A percentile compares a stretch with the other conserved stretches of the same genome.
These are phyloP conservation scores for Chlorella vulgaris DNA, from an alignment of 139 green algal species.

Conservation along the genomic window DNA sequence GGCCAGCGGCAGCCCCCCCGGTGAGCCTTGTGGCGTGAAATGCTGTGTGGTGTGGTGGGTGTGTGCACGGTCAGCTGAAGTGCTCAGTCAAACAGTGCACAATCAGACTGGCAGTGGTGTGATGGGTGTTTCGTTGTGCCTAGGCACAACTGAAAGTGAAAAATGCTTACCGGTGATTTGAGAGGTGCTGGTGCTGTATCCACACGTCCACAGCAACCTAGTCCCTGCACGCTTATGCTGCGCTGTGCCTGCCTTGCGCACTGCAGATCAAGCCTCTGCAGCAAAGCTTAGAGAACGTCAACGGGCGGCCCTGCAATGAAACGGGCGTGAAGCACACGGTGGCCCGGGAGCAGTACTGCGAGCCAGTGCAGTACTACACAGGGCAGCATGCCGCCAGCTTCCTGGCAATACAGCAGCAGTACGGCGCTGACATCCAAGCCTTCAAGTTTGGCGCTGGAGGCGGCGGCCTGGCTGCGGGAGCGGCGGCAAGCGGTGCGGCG, in stretches of 20 bases:
- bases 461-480: not conserved
- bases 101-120: no score
- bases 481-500: not conserved
- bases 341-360: slow-evolving; percentile 25
- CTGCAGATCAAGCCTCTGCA: slow-evolving; percentile 1
- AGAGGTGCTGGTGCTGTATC: no score
- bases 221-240: no score
- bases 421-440: not conserved
- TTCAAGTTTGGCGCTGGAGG: not conserved
- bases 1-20: not conserved
- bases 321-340: not conserved
- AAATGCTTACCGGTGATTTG: no score
- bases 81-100: no score
- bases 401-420: not conserved
- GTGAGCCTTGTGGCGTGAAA: not conserved
- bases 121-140: no score
- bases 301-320: slow-evolving; percentile 23
- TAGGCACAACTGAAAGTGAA: no score
- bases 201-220: no score
- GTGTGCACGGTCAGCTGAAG: no score
- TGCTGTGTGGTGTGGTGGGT: no score
- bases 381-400: slow-evolving; percentile 8
- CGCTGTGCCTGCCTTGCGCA: not conserved
- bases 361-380: not conserved
- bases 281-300: slow-evolving; percentile 4